Conservation (phyloP, 805 yeast genomes). For the Barnettozyma pratensis region DNA sequence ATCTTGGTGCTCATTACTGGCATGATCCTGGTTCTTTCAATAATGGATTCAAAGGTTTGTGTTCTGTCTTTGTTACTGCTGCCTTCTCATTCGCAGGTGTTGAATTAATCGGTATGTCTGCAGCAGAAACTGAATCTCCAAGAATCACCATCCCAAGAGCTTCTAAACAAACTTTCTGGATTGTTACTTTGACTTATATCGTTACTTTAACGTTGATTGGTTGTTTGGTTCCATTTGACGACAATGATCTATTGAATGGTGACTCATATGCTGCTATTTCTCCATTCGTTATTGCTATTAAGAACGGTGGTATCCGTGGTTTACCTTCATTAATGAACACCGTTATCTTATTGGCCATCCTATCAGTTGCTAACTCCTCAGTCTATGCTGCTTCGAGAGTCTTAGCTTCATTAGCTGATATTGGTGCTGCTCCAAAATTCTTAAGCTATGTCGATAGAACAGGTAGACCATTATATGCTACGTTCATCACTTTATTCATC, state of each 20-base stretch:
- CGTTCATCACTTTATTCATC: slow-evolving; percentile 42
- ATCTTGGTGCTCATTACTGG: slow-evolving; percentile 42
- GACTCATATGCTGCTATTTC: slow-evolving; percentile 62
- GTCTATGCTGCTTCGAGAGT: slow-evolving; percentile 68
- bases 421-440: slow-evolving; percentile 56
- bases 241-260: slow-evolving; percentile 41
- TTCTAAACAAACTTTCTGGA: slow-evolving; percentile 42
- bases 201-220: slow-evolving; percentile 54
- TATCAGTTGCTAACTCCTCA: slow-evolving; percentile 72
- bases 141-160: slow-evolving; percentile 57
- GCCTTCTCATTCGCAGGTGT: slow-evolving; percentile 63
- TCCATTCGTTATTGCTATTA: slow-evolving; percentile 73
- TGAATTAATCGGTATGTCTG: slow-evolving; percentile 50
- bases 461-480: slow-evolving; percentile 64
- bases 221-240: slow-evolving; percentile 64
- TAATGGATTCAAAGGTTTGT: slow-evolving; percentile 59
- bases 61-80: slow-evolving; percentile 45
- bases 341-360: slow-evolving; percentile 58
- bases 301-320: slow-evolving; percentile 57
- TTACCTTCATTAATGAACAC: slow-evolving; percentile 64
- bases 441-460: slow-evolving; percentile 57
- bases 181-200: slow-evolving; percentile 57
- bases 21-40: slow-evolving; percentile 54
- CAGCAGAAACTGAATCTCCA: slow-evolving; percentile 52
- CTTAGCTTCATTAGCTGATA: slow-evolving; percentile 55